Evolutionary conservation across 2,329 filamentous ascomycete genomes (phyloP), one percentile per base, ranked within the genome.

Genomic region (Phaeosphaeriaceae sp.): DNA sequence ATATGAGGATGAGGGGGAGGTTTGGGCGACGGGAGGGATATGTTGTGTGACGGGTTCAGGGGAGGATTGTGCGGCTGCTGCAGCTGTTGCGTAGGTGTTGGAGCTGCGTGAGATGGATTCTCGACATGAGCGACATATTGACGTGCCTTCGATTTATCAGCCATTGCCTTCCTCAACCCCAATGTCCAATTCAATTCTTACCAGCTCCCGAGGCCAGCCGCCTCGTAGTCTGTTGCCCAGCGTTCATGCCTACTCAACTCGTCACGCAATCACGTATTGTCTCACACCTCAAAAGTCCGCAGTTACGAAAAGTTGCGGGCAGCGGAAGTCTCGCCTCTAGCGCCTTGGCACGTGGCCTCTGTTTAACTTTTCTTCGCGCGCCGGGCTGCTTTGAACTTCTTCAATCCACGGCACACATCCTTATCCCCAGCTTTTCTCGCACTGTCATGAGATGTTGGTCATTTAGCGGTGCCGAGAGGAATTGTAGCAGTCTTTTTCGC

Each of bases 401-500:
- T 79, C 60, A 63, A 71, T 68, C 60, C 59, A 76, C 65, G 90
- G 90, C 91, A 90, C 87, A 67, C 82, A 80, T 85, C 92, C 93
- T 97, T 97, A 97, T 97, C 93, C 87, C 93, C 92, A 93, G 88
- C 86, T 89, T 36, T 31, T 86, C 73, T 84, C 80, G 82, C 76
- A 80, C 79, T 80, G 82, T 87, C 85, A 89, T 74, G 69, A 70
- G 67, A 73, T 75, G 86, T 86, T 92, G 92, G 93, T 88, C 93
- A 97, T 97, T 95, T 85, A 88, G 80, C 80, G 82, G 88, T 95
- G 93, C 91, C 91, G 78, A 97, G 91, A 97, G 77, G 78, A 91
- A 74, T 70, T 75, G 77, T 15, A 81, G 89, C 90, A 91, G 90
- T 90, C 90, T 91, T 91, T 93, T 93, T 96, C 93, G 93, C 93